Conservation (phyloP, 208 protist genomes). For the Trichomonas tenax region DNA sequence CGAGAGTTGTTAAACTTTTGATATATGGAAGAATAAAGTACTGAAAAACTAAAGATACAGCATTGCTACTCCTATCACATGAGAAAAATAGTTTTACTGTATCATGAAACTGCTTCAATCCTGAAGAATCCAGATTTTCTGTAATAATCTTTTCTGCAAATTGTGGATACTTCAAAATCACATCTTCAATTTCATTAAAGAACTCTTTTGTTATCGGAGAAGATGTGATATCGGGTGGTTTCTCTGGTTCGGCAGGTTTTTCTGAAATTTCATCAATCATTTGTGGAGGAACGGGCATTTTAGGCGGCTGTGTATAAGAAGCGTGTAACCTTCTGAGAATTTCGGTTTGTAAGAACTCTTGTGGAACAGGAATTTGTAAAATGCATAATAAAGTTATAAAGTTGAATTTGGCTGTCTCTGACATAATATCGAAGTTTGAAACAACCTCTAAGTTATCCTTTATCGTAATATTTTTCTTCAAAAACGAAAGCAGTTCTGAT, state of each 20-base stretch:
- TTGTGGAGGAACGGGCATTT: neutral
- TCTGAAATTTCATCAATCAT: neutral
- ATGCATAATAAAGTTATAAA: neutral
- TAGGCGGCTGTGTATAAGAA: neutral
- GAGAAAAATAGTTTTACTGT: neutral
- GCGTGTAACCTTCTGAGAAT: neutral
- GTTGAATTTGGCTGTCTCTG: neutral
- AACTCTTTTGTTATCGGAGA: neutral
- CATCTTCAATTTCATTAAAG: neutral
- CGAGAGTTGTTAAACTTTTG: neutral
- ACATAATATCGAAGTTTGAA: neutral
- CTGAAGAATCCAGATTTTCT: neutral
- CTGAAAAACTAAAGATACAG: neutral
- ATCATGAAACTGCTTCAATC: neutral
- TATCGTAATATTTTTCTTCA: neutral
- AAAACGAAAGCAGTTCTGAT: neutral
- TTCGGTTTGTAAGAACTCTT: neutral
- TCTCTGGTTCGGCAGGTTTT: neutral
- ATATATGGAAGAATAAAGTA: neutral
- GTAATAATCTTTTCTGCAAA: neutral
- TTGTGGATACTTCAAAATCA: neutral
- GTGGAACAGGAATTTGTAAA: neutral
- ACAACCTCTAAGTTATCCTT: neutral
- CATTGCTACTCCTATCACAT: neutral
- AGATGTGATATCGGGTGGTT: neutral